These are phyloP conservation scores for Oldenlandia corymbosa DNA, from an alignment of 257 asterid species.

Conservation along the genomic window DNA sequence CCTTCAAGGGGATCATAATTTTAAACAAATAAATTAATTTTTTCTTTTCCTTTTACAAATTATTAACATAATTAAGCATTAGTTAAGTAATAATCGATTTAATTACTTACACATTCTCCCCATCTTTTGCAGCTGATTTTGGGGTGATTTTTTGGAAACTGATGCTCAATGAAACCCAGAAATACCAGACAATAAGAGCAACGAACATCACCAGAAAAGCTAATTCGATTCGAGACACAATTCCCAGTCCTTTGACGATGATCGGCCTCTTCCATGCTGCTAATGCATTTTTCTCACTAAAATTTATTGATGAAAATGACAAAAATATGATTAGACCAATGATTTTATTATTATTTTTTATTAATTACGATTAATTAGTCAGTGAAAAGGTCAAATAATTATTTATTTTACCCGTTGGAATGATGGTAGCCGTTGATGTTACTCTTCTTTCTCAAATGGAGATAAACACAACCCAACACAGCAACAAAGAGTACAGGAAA, in stretches of 20 bases:
- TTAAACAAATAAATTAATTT: no score
- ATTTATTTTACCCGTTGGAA: conserved; percentile 36
- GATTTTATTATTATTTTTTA: no score
- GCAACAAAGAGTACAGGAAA: conserved; percentile 65
- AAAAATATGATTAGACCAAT: no score
- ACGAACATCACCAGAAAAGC: conserved; percentile 67
- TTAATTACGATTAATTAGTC: no score
- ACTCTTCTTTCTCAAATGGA: conserved; percentile 49
- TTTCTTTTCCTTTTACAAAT: no score
- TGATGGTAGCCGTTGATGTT: background rate
- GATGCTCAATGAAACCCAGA: conserved; percentile 35
- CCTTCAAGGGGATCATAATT: no score
- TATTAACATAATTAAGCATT: no score
- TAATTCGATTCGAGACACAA: conserved; percentile 65
- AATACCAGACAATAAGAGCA: conserved; percentile 64
- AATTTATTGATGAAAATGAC: no score
- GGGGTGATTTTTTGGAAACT: conserved; percentile 48
- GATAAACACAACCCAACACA: conserved; percentile 59
- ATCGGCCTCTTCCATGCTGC: conserved; percentile 62
- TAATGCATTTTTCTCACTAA: conserved; percentile 15
- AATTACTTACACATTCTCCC: conserved; percentile 44
- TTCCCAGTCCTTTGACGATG: conserved; percentile 66
- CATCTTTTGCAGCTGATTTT: conserved; percentile 38
- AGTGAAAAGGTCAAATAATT: no score
- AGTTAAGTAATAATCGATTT: background rate